Evolutionary conservation across 2,329 filamentous ascomycete species (phyloP).

Genomic region (Coniosporium tulheliwenetii): DNA sequence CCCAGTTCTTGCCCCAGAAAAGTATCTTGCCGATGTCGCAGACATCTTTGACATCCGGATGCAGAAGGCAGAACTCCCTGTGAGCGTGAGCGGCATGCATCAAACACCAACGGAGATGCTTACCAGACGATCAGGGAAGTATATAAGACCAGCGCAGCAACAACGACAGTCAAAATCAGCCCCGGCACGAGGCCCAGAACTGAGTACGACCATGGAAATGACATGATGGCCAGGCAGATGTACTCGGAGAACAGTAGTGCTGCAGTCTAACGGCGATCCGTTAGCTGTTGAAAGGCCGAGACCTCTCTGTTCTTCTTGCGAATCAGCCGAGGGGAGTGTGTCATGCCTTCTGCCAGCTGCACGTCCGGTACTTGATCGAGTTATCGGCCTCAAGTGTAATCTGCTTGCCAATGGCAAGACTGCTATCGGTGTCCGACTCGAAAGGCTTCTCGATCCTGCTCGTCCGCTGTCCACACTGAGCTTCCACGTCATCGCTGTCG

Average conservation of each 20-base stretch:
- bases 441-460: conserved; percentile 24
- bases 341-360: conserved; percentile 72
- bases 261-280: conserved; percentile 44
- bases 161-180: conserved; percentile 64
- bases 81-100: conserved; percentile 15
- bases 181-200: conserved; percentile 75
- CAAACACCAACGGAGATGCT: conserved; percentile 7
- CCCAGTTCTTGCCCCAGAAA: conserved; percentile 70
- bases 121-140: conserved; percentile 56
- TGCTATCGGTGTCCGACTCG: conserved; percentile 22
- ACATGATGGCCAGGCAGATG: conserved; percentile 88
- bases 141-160: conserved; percentile 68
- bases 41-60: conserved; percentile 82
- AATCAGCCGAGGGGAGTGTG: background rate
- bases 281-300: background rate
- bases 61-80: conserved; percentile 80
- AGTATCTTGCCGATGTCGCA: conserved; percentile 94
- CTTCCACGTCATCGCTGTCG: conserved; percentile 15
- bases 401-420: conserved; percentile 43
- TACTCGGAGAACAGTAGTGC: conserved; percentile 88
- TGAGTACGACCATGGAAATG: conserved; percentile 86
- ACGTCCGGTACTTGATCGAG: conserved; percentile 82
- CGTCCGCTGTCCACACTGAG: conserved; percentile 16
- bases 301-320: background rate
- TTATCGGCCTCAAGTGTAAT: conserved; percentile 61